Percentiles rank a stretch among this genome's conserved stretches.
These are phyloP conservation scores for Phytophthora colocasiae DNA, from an alignment of 352 stramenopile species.

Conservation along the genomic window DNA sequence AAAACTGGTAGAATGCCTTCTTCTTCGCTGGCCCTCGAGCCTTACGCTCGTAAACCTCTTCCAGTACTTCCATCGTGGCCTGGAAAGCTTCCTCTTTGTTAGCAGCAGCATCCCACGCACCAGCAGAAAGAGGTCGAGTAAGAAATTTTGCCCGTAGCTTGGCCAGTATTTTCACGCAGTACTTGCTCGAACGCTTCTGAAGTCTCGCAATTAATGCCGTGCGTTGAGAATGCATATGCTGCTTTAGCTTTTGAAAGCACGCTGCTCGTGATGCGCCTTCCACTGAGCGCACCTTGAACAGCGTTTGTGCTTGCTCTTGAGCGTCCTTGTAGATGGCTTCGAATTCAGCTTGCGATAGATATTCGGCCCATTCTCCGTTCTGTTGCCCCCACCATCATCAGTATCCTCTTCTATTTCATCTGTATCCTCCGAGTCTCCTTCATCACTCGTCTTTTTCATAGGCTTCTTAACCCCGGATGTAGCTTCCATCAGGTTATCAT, in stretches of 20 bases:
- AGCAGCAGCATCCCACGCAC: constrained; percentile 45
- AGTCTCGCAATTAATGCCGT: constrained; percentile 57
- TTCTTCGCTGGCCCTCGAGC: constrained; percentile 77
- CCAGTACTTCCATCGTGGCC: constrained; percentile 55
- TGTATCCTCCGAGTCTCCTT: constrained; percentile 30
- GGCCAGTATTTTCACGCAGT: constrained; percentile 59
- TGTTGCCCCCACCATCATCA: constrained; percentile 20
- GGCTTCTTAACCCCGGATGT: constrained; percentile 31
- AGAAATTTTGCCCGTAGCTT: constrained; percentile 49
- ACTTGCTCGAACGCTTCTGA: constrained; percentile 62
- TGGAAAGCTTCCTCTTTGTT: constrained; percentile 37
- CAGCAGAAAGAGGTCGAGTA: constrained; percentile 44
- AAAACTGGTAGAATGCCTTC: constrained; percentile 71
- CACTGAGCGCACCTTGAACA: constrained; percentile 78
- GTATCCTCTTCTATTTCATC: constrained; percentile 36
- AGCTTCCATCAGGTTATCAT: constrained; percentile 58
- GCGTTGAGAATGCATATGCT: constrained; percentile 71
- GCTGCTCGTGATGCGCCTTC: constrained; percentile 61
- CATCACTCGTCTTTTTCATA: constrained; percentile 22
- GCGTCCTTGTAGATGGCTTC: constrained; percentile 78
- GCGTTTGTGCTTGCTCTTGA: constrained; percentile 67
- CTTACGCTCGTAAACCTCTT: constrained; percentile 62
- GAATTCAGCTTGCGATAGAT: constrained; percentile 78
- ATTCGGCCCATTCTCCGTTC: constrained; percentile 15
- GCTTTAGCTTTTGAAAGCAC: constrained; percentile 83